Conservation (phyloP, 2,329 filamentous ascomycete species). For the Xylariaceae sp. region DNA sequence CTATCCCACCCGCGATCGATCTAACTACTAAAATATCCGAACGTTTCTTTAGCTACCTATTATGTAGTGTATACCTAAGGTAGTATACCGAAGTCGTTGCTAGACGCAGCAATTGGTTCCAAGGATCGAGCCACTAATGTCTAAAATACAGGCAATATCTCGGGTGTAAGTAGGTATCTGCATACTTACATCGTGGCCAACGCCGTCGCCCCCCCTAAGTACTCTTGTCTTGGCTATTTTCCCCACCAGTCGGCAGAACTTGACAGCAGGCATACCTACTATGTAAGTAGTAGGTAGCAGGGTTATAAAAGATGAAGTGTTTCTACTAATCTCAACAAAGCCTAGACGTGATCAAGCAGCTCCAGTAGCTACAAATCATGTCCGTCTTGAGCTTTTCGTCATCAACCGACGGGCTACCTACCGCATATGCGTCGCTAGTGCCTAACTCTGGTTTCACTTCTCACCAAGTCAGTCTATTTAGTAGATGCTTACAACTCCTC, state of each 20-base stretch:
- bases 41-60: background rate
- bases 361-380: background rate
- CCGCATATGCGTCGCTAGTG: conserved; percentile 4
- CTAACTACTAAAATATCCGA: too few relatives aligned
- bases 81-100: conserved; percentile 9
- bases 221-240: background rate
- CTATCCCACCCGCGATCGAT: too few relatives aligned
- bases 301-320: background rate
- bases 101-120: conserved; percentile 16
- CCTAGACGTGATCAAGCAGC: background rate
- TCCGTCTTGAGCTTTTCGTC: background rate
- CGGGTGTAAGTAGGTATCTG: background rate
- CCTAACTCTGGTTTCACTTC: background rate
- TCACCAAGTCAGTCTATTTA: background rate
- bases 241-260: background rate
- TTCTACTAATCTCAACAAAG: background rate
- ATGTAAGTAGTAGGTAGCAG: too few relatives aligned
- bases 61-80: too few relatives aligned
- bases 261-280: background rate
- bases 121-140: background rate
- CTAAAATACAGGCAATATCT: background rate
- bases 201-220: background rate
- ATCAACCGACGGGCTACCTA: conserved; percentile 9
- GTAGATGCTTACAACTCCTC: background rate
- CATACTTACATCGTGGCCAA: background rate